Percentiles rank a stretch among this genome's conserved stretches.
These are phyloP conservation scores for Wickerhamomyces rabaulensis DNA, from an alignment of 805 yeast genomes.

Conservation along the genomic window DNA sequence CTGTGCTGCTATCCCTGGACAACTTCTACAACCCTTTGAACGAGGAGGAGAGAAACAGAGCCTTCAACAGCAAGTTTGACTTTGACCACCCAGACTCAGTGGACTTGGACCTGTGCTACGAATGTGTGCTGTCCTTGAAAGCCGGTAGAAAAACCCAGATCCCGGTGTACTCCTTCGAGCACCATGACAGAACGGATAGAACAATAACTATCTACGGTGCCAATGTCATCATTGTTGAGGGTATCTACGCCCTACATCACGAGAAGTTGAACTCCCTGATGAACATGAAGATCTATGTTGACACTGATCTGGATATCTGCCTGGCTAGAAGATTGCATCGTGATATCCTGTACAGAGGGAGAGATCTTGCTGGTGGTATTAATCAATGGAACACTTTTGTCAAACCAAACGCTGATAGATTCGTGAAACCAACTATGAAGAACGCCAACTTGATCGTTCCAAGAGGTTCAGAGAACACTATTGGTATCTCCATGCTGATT, in stretches of 20 bases:
- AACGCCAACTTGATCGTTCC: constrained; percentile 89
- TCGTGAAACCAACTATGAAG: constrained; percentile 69
- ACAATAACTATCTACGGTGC: constrained; percentile 86
- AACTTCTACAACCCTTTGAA: constrained; percentile 81
- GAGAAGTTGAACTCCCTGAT: constrained; percentile 63
- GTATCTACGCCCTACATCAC: constrained; percentile 78
- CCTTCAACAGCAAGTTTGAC: constrained; percentile 70
- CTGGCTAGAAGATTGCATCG: constrained; percentile 82
- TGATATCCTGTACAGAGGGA: constrained; percentile 80
- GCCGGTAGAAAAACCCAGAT: constrained; percentile 64
- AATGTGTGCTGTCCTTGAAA: constrained; percentile 60
- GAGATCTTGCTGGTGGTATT: constrained; percentile 78
- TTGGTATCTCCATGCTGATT: constrained; percentile 77
- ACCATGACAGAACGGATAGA: constrained; percentile 55
- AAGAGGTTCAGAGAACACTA: constrained; percentile 74
- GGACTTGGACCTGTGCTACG: constrained; percentile 68
- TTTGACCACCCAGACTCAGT: constrained; percentile 85
- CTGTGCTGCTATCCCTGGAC: constrained; percentile 82
- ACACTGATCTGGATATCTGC: constrained; percentile 91
- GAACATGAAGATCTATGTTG: constrained; percentile 87
- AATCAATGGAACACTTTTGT: constrained; percentile 89
- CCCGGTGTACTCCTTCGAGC: constrained; percentile 63
- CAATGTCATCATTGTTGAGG: constrained; percentile 88
- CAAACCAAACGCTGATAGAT: constrained; percentile 82
- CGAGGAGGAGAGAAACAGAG: constrained; percentile 52